Evolutionary conservation across 257 asterid genomes (phyloP), one percentile per base, ranked within the genome.

Genomic region (Rehmannia glutinosa): DNA sequence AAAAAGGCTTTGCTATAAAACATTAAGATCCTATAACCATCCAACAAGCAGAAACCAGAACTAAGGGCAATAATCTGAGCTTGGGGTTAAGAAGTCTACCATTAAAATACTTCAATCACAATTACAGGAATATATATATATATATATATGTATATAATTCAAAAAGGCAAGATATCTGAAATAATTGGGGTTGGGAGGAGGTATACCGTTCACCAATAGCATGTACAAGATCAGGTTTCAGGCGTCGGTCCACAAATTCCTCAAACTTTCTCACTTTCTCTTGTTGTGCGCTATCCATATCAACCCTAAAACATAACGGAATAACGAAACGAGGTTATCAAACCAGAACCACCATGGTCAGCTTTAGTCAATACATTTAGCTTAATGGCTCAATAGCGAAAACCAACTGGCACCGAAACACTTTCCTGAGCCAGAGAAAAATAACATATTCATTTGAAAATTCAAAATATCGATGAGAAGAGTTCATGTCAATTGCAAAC

Each of bases 171-270:
- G 11, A 52, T 35, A 39, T 20, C 68, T 8, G 15, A 39, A 41
- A 25, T 15, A 28, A 17, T 2, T 8, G 35, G 30, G 53, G 55
- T 12, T 6, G 55, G 58, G 27, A 25, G 39, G 19, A 23, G 49
- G 23, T 33, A 2, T 61, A 88, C 98, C 98, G 77, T 73, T 92
- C 81, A 78, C 85, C 91, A 62, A 86, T 81, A 70, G 97, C 96
- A 24, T 52, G 87, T 21, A 87, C 86, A 27, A 92, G 95, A 83
- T 86, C 95, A 51, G 97, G 98, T 82, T 92, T 92, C 81, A 92
- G 60, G 46, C 97, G 93, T 28, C 66, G 70, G 70, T 92, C 96
- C 9, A 92, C 81, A 72, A 90, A 86, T 64, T 92, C 98, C 81
- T 92, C 98, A 46, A 72, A 81, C 77, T 77, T 79, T 5, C 27